Evolutionary conservation across 805 yeast species (phyloP), one percentile per base, ranked within the genome.

Genomic region (Sugiyamaella valdiviana): DNA sequence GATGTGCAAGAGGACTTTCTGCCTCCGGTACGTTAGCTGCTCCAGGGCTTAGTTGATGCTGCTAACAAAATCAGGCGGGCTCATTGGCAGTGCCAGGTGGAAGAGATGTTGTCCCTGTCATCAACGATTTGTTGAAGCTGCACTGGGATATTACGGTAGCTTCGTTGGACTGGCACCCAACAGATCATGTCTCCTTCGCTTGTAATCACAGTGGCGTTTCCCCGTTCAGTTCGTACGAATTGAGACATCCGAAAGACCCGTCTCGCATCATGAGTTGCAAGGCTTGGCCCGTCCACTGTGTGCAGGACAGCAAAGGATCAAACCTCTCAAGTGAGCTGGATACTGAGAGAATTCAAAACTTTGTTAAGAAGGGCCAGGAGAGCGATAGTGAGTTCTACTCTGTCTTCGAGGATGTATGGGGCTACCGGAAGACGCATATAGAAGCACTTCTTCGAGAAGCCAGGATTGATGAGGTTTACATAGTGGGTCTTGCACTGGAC

Each of bases 221-320:
- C 2, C 85, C 89, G 1, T 89, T 71, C 60, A 67, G 79, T 0
- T 60, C 68, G 1, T 55, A 77, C 37, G 67, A 61, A 15, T 78
- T 82, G 59, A 44, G 57, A 1, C 77, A 80, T 43, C 90, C 93
- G 0, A 56, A 67, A 16, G 57, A 63, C 37, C 61, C 62, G 0
- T 51, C 53, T 38, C 55, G 62, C 12, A 52, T 67, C 35, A 57
- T 51, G 3, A 80, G 79, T 53, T 72, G 74, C 0, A 48, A 52
- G 6, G 71, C 88, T 2, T 90, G 97, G 97, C 97, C 98, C 0
- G 90, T 78, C 48, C 98, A 90, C 62, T 90, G 97, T 64, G 77
- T 90, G 14, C 90, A 86, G 59, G 72, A 74, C 45, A 72, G 89
- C 0, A 43, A 54, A 4, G 98, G 97, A 0, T 75, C 90, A 0